phyloP scores from a whole-genome alignment of 306 rosid genomes.

The Sicyos edulis region DNA sequence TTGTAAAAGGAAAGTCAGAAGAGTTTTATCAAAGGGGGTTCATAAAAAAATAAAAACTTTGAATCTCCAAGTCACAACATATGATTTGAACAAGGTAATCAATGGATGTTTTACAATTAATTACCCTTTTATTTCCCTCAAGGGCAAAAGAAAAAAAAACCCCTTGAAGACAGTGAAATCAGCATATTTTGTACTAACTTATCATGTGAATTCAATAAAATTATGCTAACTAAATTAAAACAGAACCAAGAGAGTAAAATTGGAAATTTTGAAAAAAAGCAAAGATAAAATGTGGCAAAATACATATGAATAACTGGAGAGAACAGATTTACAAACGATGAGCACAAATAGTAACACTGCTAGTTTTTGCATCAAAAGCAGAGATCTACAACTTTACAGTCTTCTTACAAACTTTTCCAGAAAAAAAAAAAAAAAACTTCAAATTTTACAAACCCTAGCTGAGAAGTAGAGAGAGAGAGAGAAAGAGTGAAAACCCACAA shows the following conservation, averaged over 20 bases:
- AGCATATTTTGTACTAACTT: neutral
- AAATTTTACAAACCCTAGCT: constrained; percentile 20
- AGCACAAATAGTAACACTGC: constrained; percentile 19
- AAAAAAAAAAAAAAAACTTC: neutral
- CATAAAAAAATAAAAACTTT: neutral
- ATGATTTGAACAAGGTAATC: neutral
- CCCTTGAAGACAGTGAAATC: constrained; percentile 7
- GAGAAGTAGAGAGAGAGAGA: neutral
- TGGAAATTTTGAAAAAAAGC: too few relatives aligned
- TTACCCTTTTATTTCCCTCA: neutral
- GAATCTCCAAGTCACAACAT: neutral
- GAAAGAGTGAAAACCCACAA: neutral
- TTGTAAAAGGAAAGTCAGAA: neutral
- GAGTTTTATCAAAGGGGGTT: neutral
- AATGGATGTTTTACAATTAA: neutral
- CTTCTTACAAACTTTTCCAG: constrained; percentile 16
- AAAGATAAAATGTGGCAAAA: neutral
- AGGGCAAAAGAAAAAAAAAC: neutral
- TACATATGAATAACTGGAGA: constrained; percentile 1
- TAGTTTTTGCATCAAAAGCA: constrained; percentile 23
- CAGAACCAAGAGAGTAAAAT: neutral
- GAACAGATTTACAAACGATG: constrained; percentile 2
- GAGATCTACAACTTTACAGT: constrained; percentile 19
- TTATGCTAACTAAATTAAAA: neutral
- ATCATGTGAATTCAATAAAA: neutral